phyloP scores from a whole-genome alignment of 176 grass and related monocot species.

The Hordeum vulgare region DNA sequence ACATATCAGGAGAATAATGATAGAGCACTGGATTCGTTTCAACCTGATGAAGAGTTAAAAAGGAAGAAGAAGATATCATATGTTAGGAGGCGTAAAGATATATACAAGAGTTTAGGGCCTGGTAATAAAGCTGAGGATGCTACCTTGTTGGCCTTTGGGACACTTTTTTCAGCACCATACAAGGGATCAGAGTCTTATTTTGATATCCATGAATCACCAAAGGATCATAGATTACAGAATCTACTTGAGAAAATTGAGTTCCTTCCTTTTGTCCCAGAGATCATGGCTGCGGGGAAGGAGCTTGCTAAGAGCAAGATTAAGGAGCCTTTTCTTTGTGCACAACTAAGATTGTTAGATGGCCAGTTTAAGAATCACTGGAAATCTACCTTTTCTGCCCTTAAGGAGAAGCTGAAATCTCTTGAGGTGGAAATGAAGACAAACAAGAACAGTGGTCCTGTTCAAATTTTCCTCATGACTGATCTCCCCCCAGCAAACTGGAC shows the following conservation, averaged over 20 bases:
- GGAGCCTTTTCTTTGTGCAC: constrained; percentile 74
- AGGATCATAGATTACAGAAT: constrained; percentile 41
- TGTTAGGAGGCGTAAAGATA: constrained; percentile 64
- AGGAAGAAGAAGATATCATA: constrained; percentile 73
- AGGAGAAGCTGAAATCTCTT: constrained; percentile 66
- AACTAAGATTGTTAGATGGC: constrained; percentile 89
- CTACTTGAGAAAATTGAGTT: constrained; percentile 66
- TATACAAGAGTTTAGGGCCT: constrained; percentile 70
- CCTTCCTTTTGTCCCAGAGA: constrained; percentile 83
- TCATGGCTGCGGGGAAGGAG: constrained; percentile 68
- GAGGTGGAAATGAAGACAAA: constrained; percentile 30
- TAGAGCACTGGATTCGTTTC: constrained; percentile 70
- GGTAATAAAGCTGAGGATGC: constrained; percentile 63
- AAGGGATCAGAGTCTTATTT: constrained; percentile 79
- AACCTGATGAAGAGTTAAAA: constrained; percentile 73
- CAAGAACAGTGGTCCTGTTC: constrained; percentile 29
- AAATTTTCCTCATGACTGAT: constrained; percentile 97
- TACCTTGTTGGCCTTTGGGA: constrained; percentile 82
- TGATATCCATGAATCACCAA: constrained; percentile 76
- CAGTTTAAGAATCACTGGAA: constrained; percentile 99
- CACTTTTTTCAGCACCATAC: constrained; percentile 84
- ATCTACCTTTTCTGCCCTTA: constrained; percentile 73
- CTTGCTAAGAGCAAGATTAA: constrained; percentile 65
- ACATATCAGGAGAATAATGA: constrained; percentile 56
- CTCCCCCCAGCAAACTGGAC: constrained; percentile 71